Percentiles rank a stretch among this genome's conserved stretches.
Conservation (phyloP, 2,329 filamentous ascomycete species). For the Venturia nashicola region DNA sequence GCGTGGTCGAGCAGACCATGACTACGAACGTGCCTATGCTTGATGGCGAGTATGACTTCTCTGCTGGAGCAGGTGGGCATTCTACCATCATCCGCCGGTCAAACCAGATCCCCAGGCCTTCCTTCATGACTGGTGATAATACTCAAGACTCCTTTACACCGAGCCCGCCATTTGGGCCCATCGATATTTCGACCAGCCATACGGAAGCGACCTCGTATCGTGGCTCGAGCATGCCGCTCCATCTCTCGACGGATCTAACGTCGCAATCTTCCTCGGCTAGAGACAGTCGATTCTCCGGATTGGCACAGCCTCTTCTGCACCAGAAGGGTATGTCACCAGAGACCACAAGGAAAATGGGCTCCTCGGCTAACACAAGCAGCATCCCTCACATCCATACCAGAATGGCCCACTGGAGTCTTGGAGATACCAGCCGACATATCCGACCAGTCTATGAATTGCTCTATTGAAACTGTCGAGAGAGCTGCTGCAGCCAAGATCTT, state of each 20-base stretch:
- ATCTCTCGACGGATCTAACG: neutral
- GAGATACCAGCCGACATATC: neutral
- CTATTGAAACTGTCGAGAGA: conserved; percentile 46
- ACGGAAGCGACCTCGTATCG: neutral
- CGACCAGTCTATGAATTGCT: neutral
- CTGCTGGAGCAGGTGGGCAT: neutral
- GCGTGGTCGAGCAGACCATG: neutral
- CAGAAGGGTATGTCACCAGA: neutral
- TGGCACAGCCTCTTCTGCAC: neutral
- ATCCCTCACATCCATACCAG: neutral
- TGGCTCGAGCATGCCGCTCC: neutral
- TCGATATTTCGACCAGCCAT: neutral
- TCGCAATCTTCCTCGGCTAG: neutral
- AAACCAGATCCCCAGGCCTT: neutral
- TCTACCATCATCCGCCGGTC: neutral
- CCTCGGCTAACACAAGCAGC: neutral
- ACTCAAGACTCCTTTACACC: conserved; percentile 5
- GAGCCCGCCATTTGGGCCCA: conserved; percentile 3
- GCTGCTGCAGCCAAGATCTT: conserved; percentile 73
- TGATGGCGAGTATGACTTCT: neutral
- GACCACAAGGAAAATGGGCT: neutral
- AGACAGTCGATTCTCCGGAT: neutral
- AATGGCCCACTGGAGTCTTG: neutral
- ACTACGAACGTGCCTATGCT: neutral
- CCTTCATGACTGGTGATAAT: neutral